Conservation (phyloP, 2,329 filamentous ascomycete genomes). For the Claviceps paspali region DNA sequence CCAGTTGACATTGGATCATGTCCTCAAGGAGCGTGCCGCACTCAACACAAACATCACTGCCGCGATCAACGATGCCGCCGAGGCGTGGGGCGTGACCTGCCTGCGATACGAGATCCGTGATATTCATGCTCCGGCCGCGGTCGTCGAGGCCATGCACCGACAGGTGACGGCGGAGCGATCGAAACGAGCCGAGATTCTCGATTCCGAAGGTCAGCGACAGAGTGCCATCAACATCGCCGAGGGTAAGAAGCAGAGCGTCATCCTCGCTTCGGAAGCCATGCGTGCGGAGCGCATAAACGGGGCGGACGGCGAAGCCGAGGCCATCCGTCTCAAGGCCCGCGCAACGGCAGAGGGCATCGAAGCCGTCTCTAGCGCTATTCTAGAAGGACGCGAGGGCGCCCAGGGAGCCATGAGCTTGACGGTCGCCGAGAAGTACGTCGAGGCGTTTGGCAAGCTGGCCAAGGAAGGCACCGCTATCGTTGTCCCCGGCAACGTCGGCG, state of each 20-base stretch:
- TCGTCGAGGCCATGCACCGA: slow-evolving; percentile 95
- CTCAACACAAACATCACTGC: slow-evolving; percentile 98
- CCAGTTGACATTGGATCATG: slow-evolving; percentile 89
- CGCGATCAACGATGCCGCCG: slow-evolving; percentile 93
- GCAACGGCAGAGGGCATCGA: slow-evolving; percentile 85
- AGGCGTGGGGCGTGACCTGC: slow-evolving; percentile 93
- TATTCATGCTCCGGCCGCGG: slow-evolving; percentile 85
- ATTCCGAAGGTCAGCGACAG: slow-evolving; percentile 92
- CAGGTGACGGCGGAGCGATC: slow-evolving; percentile 95
- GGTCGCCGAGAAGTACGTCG: slow-evolving; percentile 96
- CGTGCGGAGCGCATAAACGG: slow-evolving; percentile 85
- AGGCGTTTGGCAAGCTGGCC: slow-evolving; percentile 81
- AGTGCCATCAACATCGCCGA: slow-evolving; percentile 98
- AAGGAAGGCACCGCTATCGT: slow-evolving; percentile 93
- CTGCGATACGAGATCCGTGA: slow-evolving; percentile 96
- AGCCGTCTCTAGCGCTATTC: slow-evolving; percentile 63
- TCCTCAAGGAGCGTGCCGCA: slow-evolving; percentile 89
- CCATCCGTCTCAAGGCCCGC: slow-evolving; percentile 69
- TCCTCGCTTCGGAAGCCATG: slow-evolving; percentile 85
- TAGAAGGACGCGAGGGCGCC: slow-evolving; percentile 56
- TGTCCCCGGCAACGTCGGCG: slow-evolving; percentile 90
- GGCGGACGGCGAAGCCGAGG: slow-evolving; percentile 84
- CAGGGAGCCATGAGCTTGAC: slow-evolving; percentile 73
- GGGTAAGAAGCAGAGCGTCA: slow-evolving; percentile 92
- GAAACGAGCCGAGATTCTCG: slow-evolving; percentile 93